A percentile compares a stretch with the other conserved stretches of the same genome.
Conservation (phyloP, 768 basidiomycete genomes). For the Russula dissimulans region DNA sequence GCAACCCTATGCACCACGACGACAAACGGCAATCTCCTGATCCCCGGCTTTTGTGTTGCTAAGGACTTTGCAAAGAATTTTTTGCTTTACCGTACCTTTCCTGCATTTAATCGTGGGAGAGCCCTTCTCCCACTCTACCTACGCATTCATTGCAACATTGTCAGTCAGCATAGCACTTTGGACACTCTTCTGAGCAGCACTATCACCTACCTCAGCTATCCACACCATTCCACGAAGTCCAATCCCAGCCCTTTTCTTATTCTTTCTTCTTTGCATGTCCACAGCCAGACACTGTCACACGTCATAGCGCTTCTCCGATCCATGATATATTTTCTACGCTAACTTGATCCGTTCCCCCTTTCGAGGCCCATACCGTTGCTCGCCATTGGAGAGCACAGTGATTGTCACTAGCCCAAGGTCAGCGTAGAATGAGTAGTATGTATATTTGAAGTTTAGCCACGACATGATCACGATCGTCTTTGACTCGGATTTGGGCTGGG, state of each 20-base stretch:
- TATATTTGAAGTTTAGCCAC: neutral
- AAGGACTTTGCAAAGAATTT: conserved; percentile 2
- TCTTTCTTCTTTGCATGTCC: conserved; percentile 1
- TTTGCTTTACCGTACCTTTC: conserved; percentile 6
- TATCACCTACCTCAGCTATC: conserved; percentile 7
- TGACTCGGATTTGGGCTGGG: too few species aligned
- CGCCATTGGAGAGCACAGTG: neutral
- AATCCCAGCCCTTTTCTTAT: conserved; percentile 3
- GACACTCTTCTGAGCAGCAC: conserved; percentile 8
- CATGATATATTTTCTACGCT: conserved; percentile 1
- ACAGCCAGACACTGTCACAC: conserved; percentile 6
- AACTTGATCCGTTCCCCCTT: neutral
- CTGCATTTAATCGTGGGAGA: conserved; percentile 10
- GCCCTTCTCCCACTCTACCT: neutral
- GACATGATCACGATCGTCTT: neutral
- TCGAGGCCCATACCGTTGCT: neutral
- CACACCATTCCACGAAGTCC: conserved; percentile 3
- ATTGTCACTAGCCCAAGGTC: neutral
- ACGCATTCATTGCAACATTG: conserved; percentile 9
- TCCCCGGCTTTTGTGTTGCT: conserved; percentile 8
- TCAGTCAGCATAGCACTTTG: conserved; percentile 11
- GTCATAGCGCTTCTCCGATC: neutral
- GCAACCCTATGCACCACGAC: neutral
- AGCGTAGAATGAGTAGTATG: neutral
- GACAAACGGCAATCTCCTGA: conserved; percentile 10